Conservation (phyloP, 768 basidiomycete genomes). For the Tremella fuciformis region DNA sequence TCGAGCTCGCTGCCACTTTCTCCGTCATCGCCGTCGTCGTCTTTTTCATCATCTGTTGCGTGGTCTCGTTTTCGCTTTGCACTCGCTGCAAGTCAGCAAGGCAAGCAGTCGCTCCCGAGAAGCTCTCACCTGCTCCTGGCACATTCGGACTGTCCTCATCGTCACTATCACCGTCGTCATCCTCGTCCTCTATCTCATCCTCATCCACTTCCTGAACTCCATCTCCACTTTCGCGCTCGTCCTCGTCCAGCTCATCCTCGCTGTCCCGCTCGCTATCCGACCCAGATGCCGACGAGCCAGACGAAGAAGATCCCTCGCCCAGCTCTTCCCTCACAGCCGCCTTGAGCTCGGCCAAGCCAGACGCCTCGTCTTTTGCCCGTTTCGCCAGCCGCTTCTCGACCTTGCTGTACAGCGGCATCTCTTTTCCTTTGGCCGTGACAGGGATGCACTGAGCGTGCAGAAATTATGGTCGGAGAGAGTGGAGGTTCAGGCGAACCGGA, state of each 20-base stretch:
- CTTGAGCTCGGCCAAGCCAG: slow-evolving; percentile 30
- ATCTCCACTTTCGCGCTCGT: slow-evolving; percentile 17
- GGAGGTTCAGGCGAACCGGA: no score
- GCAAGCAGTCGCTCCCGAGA: background rate
- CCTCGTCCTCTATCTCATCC: slow-evolving; percentile 15
- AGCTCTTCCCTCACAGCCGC: slow-evolving; percentile 19
- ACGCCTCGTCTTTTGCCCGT: slow-evolving; percentile 33
- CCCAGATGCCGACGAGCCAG: background rate
- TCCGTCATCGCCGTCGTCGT: background rate
- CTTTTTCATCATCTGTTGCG: background rate
- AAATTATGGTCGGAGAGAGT: no score
- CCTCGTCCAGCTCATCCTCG: slow-evolving; percentile 14
- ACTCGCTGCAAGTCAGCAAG: background rate
- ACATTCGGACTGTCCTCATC: slow-evolving; percentile 7
- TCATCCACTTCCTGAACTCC: slow-evolving; percentile 16
- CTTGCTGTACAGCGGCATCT: slow-evolving; percentile 43
- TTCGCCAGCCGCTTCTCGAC: slow-evolving; percentile 37
- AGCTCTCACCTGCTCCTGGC: slow-evolving; percentile 4
- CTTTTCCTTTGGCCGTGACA: background rate
- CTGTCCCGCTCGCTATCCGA: slow-evolving; percentile 17
- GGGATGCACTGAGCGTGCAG: no score
- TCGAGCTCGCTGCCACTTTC: background rate
- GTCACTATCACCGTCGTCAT: slow-evolving; percentile 10
- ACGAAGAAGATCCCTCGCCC: background rate
- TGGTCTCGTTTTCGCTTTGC: slow-evolving; percentile 6